phyloP scores from a whole-genome alignment of 108 stramenopile genomes.

The Pelagomonas calceolata region DNA sequence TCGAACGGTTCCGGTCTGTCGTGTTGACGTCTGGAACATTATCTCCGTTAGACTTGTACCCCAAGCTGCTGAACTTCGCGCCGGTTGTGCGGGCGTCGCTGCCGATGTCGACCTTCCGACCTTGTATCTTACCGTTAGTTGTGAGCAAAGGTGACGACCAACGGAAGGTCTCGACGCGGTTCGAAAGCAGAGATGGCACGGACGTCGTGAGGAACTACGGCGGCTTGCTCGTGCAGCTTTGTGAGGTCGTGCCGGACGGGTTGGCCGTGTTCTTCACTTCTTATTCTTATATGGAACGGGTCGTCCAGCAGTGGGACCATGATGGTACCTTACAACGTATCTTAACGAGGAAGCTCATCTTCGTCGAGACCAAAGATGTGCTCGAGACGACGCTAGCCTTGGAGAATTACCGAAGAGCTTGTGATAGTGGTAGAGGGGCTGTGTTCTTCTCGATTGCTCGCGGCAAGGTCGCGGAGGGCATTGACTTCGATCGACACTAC shows the following conservation, averaged over 20 bases:
- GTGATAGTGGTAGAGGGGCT: constrained; percentile 94
- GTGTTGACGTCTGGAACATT: constrained; percentile 95
- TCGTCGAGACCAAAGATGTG: constrained; percentile 98
- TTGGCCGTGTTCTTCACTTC: constrained; percentile 96
- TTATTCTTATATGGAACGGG: constrained; percentile 93
- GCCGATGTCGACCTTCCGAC: constrained; percentile 94
- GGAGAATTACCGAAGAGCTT: constrained; percentile 90
- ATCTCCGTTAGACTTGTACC: constrained; percentile 96
- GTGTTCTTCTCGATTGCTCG: constrained; percentile 96
- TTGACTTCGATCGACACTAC: constrained; percentile 98
- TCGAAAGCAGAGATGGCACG: constrained; percentile 77
- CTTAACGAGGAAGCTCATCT: constrained; percentile 84
- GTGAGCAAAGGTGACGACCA: constrained; percentile 84
- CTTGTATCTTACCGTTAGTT: constrained; percentile 88
- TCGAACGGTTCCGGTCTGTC: constrained; percentile 90
- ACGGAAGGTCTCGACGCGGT: constrained; percentile 69
- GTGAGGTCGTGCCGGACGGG: constrained; percentile 81
- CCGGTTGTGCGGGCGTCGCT: constrained; percentile 87
- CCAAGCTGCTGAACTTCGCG: constrained; percentile 89
- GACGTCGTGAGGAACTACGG: constrained; percentile 82
- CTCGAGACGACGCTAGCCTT: constrained; percentile 95
- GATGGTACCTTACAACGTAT: constrained; percentile 76
- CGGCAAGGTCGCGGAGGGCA: constrained; percentile 98
- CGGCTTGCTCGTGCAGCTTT: constrained; percentile 77
- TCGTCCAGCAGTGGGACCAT: constrained; percentile 86